Conservation (phyloP, 345 rosid species). For the Citrus reticulata region DNA sequence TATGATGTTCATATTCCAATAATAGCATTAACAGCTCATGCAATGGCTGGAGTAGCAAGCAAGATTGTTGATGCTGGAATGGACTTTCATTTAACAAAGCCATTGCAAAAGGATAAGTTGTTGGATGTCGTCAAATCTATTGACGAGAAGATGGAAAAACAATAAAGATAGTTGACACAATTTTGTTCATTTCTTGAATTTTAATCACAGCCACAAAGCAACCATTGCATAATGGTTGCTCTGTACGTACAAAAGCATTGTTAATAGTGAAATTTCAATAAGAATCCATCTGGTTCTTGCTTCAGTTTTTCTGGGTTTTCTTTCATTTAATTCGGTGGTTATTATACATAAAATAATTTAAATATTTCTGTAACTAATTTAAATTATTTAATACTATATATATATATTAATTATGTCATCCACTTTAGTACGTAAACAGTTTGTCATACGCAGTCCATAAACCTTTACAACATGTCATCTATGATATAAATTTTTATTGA, state of each 20-base stretch:
- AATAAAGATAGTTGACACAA: background rate
- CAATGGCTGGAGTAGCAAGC: constrained; percentile 18
- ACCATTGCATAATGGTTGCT: background rate
- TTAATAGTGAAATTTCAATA: background rate
- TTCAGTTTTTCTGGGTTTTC: too few relatives aligned
- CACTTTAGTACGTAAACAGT: too few relatives aligned
- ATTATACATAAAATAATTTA: too few relatives aligned
- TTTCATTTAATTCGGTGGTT: too few relatives aligned
- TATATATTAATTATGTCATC: too few relatives aligned
- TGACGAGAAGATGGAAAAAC: constrained; percentile 1
- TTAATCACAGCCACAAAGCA: background rate
- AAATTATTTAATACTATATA: too few relatives aligned
- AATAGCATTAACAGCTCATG: constrained; percentile 32
- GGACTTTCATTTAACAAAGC: constrained; percentile 32
- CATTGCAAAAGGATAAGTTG: constrained; percentile 16
- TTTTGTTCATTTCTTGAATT: background rate
- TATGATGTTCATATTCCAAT: constrained; percentile 28
- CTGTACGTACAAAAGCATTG: background rate
- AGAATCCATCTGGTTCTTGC: background rate
- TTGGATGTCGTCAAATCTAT: constrained; percentile 2
- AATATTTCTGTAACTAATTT: too few relatives aligned
- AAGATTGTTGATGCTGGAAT: constrained; percentile 26
- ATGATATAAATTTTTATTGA: too few relatives aligned
- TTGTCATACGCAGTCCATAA: too few relatives aligned
- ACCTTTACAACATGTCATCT: too few relatives aligned